phyloP scores from a whole-genome alignment of 305 asterid species.

The Ajuga reptans region DNA sequence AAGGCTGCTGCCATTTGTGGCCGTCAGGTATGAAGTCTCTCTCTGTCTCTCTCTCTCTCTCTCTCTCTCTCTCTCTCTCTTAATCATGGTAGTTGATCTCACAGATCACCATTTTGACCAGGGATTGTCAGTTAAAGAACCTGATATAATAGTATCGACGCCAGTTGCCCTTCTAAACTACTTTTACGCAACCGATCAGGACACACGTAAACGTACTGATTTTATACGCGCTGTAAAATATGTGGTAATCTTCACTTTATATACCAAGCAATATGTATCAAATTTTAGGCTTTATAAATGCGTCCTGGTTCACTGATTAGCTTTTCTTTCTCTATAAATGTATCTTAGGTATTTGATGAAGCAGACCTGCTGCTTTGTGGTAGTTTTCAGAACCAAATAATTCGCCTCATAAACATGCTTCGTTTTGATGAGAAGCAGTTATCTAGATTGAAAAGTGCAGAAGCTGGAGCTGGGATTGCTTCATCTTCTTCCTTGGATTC shows the following conservation, averaged over 20 bases:
- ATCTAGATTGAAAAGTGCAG: conserved; percentile 39
- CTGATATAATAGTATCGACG: conserved; percentile 77
- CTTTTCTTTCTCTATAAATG: conserved; percentile 9
- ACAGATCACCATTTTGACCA: conserved; percentile 28
- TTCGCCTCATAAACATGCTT: conserved; percentile 79
- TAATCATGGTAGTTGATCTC: neutral
- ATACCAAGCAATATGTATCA: neutral
- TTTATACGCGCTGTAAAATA: conserved; percentile 61
- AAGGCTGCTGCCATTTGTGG: conserved; percentile 73
- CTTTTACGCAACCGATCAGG: conserved; percentile 64
- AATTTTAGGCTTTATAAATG: neutral
- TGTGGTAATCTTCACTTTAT: conserved; percentile 50
- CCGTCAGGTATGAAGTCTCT: conserved; percentile 53
- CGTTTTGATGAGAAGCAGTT: conserved; percentile 92
- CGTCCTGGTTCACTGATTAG: neutral
- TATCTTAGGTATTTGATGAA: conserved; percentile 82
- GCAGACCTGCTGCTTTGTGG: conserved; percentile 95
- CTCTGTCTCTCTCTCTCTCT: neutral
- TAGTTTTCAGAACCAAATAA: conserved; percentile 89
- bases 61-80: too few relatives aligned
- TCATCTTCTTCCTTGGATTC: conserved; percentile 21
- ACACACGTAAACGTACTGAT: conserved; percentile 41
- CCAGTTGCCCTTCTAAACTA: conserved; percentile 85
- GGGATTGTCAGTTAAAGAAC: conserved; percentile 70
- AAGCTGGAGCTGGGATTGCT: conserved; percentile 23